A percentile compares a stretch with the other conserved stretches of the same genome.
Evolutionary conservation across 768 basidiomycete genomes (phyloP).

Genomic region (Russula compacta): DNA sequence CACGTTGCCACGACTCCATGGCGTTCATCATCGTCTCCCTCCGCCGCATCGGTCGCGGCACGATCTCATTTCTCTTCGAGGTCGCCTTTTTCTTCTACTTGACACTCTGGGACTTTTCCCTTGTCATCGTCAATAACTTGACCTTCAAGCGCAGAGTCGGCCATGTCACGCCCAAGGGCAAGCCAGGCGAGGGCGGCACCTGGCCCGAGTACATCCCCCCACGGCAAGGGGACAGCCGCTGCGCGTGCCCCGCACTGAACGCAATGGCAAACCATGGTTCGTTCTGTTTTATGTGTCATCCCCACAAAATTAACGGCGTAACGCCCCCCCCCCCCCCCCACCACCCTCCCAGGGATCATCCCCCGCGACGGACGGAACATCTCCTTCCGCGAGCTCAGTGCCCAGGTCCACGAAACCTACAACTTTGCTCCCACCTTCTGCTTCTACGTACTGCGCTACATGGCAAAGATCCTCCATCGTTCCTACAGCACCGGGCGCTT

Average conservation of each 20-base stretch:
- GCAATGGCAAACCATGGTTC: conserved; percentile 78
- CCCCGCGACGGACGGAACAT: conserved; percentile 65
- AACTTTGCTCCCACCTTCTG: conserved; percentile 66
- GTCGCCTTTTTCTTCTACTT: conserved; percentile 21
- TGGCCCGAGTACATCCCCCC: conserved; percentile 65
- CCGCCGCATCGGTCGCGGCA: conserved; percentile 14
- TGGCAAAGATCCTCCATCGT: conserved; percentile 48
- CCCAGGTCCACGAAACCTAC: conserved; percentile 43
- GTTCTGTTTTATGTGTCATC: not conserved
- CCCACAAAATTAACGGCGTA: not conserved
- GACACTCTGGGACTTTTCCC: conserved; percentile 42
- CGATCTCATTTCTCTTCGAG: not conserved
- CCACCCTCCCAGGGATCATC: conserved; percentile 30
- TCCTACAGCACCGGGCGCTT: conserved; percentile 49
- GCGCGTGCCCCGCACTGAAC: conserved; percentile 68
- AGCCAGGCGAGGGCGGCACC: conserved; percentile 46
- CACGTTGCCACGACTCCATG: not conserved
- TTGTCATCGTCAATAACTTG: conserved; percentile 45
- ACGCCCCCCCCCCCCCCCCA: not conserved
- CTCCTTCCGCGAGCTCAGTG: conserved; percentile 40
- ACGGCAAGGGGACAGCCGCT: conserved; percentile 55
- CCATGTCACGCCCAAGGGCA: conserved; percentile 44
- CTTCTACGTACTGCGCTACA: conserved; percentile 52
- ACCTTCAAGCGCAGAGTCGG: conserved; percentile 42
- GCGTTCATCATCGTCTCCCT: conserved; percentile 9